phyloP scores from a whole-genome alignment of 2,329 filamentous ascomycete genomes.

The Didymella lethalis region DNA sequence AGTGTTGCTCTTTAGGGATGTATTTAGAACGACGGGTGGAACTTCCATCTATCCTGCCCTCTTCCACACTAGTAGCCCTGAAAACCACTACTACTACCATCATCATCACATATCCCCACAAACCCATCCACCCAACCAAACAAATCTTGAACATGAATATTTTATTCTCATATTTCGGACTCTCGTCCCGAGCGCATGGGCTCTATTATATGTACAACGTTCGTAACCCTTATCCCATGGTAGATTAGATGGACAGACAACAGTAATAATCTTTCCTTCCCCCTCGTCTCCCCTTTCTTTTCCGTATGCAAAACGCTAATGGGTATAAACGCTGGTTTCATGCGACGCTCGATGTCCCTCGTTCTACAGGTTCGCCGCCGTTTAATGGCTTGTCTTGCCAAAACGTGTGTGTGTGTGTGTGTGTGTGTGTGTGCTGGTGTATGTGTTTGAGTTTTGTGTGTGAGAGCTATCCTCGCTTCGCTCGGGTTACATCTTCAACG shows the following conservation, averaged over 20 bases:
- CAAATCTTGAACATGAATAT: neutral
- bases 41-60: too few relatives aligned
- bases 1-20: too few relatives aligned
- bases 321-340: slow-evolving; percentile 27
- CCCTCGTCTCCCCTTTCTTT: neutral
- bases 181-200: slow-evolving; percentile 10
- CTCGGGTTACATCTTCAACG: neutral
- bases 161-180: slow-evolving; percentile 16
- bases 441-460: too few relatives aligned
- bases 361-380: slow-evolving; percentile 1
- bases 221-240: neutral
- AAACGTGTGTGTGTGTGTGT: neutral
- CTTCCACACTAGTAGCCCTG: too few relatives aligned
- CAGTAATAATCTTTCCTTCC: neutral
- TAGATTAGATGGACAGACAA: slow-evolving; percentile 1
- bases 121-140: too few relatives aligned
- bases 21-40: too few relatives aligned
- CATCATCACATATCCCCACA: too few relatives aligned
- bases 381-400: neutral
- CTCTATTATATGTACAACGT: slow-evolving; percentile 15
- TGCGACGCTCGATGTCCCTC: neutral
- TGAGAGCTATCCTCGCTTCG: neutral
- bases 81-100: too few relatives aligned
- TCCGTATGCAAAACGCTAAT: slow-evolving; percentile 23
- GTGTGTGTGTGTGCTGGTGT: neutral